A percentile compares a stretch with the other conserved stretches of the same genome.
Evolutionary conservation across 805 yeast species (phyloP).

Genomic region (Ogataea pignaliae): DNA sequence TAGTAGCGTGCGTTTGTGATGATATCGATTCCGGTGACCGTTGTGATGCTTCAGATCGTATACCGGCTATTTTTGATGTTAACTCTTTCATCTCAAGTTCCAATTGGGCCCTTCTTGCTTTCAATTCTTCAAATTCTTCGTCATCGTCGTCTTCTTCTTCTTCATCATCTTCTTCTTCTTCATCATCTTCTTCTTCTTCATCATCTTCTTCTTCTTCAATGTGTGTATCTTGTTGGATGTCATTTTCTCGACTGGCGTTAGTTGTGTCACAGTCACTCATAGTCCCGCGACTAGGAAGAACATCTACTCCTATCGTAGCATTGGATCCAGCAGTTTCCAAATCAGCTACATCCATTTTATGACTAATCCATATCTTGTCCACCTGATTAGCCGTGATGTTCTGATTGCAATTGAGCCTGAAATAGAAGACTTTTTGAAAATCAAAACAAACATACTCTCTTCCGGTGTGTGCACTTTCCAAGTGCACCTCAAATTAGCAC

Average conservation of each 20-base stretch:
- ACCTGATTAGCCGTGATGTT: no score
- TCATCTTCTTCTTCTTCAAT: background rate
- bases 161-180: background rate
- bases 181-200: background rate
- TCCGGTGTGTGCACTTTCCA: no score
- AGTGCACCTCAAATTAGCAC: no score
- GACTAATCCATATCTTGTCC: no score
- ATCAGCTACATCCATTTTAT: no score
- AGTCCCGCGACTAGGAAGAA: no score
- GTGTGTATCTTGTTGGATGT: background rate
- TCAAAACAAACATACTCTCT: no score
- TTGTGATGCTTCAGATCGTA: no score
- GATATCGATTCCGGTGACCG: background rate
- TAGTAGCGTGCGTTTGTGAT: background rate
- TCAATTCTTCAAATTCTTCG: constrained; percentile 10
- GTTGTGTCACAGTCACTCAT: background rate
- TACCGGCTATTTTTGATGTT: constrained; percentile 1
- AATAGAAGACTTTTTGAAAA: no score
- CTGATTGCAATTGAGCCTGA: no score
- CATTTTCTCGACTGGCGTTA: background rate
- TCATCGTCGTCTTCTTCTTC: constrained; percentile 11
- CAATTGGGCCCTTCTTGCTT: constrained; percentile 4
- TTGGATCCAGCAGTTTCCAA: no score
- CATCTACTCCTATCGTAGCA: no score
- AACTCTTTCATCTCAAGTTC: constrained; percentile 4